Evolutionary conservation across 2,329 filamentous ascomycete species (phyloP).

Genomic region (Colletotrichum neosansevieriae): DNA sequence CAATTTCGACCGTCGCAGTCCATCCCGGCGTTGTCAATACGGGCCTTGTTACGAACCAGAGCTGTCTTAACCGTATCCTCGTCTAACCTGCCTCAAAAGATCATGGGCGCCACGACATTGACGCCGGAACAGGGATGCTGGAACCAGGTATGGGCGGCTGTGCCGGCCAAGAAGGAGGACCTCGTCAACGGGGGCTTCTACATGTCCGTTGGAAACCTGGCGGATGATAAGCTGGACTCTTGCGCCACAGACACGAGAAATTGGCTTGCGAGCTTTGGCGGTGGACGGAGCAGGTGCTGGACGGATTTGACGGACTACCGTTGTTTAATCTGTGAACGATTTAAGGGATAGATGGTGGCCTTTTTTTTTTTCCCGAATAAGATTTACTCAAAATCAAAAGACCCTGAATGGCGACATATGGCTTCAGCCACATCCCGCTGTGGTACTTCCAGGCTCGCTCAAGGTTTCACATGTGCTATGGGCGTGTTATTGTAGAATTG

Average conservation of each 20-base stretch:
- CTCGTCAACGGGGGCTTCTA: slow-evolving; percentile 44
- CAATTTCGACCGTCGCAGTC: slow-evolving; percentile 45
- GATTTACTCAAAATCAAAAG: background rate
- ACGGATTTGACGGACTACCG: background rate
- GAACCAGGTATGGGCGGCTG: slow-evolving; percentile 50
- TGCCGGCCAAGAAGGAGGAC: slow-evolving; percentile 39
- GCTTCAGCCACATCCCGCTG: background rate
- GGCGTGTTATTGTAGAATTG: background rate
- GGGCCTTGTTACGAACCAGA: slow-evolving; percentile 44
- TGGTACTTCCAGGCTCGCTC: background rate
- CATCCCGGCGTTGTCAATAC: slow-evolving; percentile 49
- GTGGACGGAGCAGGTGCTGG: slow-evolving; percentile 50
- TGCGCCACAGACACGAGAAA: slow-evolving; percentile 44
- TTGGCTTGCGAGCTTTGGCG: slow-evolving; percentile 53
- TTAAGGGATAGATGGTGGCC: no score
- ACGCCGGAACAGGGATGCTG: slow-evolving; percentile 47
- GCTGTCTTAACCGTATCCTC: slow-evolving; percentile 44
- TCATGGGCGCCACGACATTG: slow-evolving; percentile 41
- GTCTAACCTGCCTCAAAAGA: slow-evolving; percentile 44
- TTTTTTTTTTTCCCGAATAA: background rate
- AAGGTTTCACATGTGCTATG: background rate
- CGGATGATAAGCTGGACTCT: slow-evolving; percentile 42
- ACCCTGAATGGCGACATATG: background rate
- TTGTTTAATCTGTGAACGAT: no score
- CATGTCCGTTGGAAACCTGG: slow-evolving; percentile 46